Evolutionary conservation across 495 filamentous ascomycete genomes (phyloP).

Genomic region (Clohesyomyces aquaticus): DNA sequence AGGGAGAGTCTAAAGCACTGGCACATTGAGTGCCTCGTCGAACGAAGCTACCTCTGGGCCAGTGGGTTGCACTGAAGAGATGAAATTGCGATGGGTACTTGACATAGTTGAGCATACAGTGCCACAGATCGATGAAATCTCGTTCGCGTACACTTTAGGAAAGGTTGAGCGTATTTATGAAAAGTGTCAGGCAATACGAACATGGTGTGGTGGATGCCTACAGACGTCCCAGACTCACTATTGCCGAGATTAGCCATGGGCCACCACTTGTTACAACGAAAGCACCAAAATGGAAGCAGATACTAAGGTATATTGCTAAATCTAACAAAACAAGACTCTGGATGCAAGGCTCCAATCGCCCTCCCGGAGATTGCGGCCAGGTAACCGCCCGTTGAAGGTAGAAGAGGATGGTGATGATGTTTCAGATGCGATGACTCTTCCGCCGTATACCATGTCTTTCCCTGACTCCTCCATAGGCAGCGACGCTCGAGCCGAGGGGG

Average conservation of each 20-base stretch:
- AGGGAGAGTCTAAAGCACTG: no score
- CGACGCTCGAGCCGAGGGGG: constrained; percentile 37
- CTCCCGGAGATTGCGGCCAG: constrained; percentile 37
- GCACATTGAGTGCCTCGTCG: no score
- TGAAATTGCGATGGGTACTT: no score
- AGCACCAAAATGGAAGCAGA: background rate
- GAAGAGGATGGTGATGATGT: constrained; percentile 26
- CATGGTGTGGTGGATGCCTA: background rate
- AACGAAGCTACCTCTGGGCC: no score
- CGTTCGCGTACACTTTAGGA: no score
- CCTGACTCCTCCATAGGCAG: constrained; percentile 30
- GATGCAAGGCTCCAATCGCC: constrained; percentile 30
- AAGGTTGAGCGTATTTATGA: no score
- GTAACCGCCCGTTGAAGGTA: constrained; percentile 37
- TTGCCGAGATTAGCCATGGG: no score
- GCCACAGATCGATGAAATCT: no score
- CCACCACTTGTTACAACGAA: background rate
- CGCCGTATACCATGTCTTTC: constrained; percentile 34
- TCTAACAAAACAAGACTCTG: constrained; percentile 3
- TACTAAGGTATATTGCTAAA: constrained; percentile 19
- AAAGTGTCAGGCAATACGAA: no score
- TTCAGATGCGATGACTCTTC: constrained; percentile 34
- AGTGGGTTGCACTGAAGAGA: no score
- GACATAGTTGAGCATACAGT: no score
- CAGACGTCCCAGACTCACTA: background rate